Evolutionary conservation across 1,284 basidiomycete genomes (phyloP).

Genomic region (Coniophora puteana): DNA sequence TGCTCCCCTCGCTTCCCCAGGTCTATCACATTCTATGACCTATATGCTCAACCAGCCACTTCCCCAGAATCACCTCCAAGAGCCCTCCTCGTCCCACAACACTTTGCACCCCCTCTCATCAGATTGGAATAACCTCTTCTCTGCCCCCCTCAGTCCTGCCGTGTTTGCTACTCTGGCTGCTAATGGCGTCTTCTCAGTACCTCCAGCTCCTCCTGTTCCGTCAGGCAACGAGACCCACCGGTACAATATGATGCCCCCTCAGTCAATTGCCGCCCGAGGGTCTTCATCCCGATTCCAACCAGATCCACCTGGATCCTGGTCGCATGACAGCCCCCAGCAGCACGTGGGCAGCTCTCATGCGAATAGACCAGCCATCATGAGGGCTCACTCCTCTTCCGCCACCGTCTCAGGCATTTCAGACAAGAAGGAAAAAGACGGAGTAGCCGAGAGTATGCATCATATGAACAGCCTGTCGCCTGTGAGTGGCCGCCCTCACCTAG

Average conservation of each 20-base stretch:
- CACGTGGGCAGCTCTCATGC: conserved; percentile 10
- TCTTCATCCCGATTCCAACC: too few relatives aligned
- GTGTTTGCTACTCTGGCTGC: conserved; percentile 58
- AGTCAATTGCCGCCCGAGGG: too few relatives aligned
- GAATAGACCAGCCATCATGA: conserved; percentile 12
- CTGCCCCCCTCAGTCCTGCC: conserved; percentile 52
- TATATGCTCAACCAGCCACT: conserved; percentile 15
- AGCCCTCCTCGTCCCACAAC: conserved; percentile 19
- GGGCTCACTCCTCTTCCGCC: conserved; percentile 13
- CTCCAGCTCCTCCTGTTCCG: conserved; percentile 11
- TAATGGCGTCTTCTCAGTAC: conserved; percentile 45
- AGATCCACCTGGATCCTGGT: conserved; percentile 18
- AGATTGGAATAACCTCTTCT: conserved; percentile 56
- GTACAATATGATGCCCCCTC: too few relatives aligned
- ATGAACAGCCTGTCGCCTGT: too few relatives aligned
- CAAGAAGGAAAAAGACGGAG: too few relatives aligned
- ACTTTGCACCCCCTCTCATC: conserved; percentile 28
- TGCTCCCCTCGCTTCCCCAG: conserved; percentile 21
- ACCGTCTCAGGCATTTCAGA: too few relatives aligned
- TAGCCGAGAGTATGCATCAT: too few relatives aligned
- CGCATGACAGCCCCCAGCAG: conserved; percentile 8
- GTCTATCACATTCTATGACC: conserved; percentile 6
- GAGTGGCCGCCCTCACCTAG: too few relatives aligned
- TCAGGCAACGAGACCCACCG: too few relatives aligned
- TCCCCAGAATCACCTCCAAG: conserved; percentile 8